These are phyloP conservation scores for Geopyxis carbonaria DNA, from an alignment of 495 filamentous ascomycete species.

Conservation along the genomic window DNA sequence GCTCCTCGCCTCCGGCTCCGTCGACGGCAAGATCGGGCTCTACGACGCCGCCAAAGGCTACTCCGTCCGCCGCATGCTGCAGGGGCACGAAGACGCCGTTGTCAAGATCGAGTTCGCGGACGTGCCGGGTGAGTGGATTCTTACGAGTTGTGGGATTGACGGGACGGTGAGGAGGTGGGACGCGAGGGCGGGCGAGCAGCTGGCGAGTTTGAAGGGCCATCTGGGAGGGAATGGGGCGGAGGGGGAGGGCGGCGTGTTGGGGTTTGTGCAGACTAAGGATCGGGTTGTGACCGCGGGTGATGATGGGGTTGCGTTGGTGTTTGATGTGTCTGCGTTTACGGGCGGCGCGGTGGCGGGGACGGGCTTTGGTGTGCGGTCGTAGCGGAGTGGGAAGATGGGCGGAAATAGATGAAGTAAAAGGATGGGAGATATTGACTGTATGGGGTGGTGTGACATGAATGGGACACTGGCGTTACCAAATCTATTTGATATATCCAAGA, in stretches of 20 bases:
- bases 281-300: conserved; percentile 76
- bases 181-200: conserved; percentile 55
- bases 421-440: too few species aligned
- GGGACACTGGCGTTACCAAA: too few species aligned
- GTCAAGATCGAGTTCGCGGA: conserved; percentile 83
- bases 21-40: conserved; percentile 77
- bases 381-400: not conserved
- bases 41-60: conserved; percentile 75
- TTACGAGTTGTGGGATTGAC: conserved; percentile 74
- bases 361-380: not conserved
- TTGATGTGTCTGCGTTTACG: conserved; percentile 5
- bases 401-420: not conserved
- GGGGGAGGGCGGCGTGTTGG: conserved; percentile 72
- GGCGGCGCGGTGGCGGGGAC: not conserved
- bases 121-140: conserved; percentile 34
- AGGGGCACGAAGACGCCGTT: conserved; percentile 71
- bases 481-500: too few species aligned
- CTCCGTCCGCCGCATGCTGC: conserved; percentile 57
- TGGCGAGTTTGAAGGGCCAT: conserved; percentile 47
- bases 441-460: too few species aligned
- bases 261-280: conserved; percentile 66
- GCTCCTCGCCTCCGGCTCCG: conserved; percentile 71
- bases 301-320: conserved; percentile 33
- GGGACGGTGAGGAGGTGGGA: conserved; percentile 81
- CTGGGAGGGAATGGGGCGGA: conserved; percentile 69